Percentiles rank a stretch among this genome's conserved stretches.
phyloP scores from a whole-genome alignment of 805 yeast genomes.

The Saccharomycopsis sp. region DNA sequence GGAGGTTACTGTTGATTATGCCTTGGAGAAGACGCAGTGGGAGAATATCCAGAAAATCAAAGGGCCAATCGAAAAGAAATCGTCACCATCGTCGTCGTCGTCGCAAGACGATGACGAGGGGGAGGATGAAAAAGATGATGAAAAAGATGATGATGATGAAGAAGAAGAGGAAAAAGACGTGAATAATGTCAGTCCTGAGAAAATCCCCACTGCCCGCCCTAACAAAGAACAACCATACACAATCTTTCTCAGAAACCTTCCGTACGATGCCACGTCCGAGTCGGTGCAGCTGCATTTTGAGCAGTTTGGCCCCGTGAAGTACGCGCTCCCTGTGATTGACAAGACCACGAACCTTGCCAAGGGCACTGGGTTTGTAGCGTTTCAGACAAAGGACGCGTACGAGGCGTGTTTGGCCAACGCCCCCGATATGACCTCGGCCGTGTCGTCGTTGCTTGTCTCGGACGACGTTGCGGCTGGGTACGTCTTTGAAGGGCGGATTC shows the following conservation, averaged over 20 bases:
- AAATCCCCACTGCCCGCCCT: conserved; percentile 29
- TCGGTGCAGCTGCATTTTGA: conserved; percentile 66
- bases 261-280: conserved; percentile 87
- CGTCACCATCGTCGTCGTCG: no score
- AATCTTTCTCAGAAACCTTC: conserved; percentile 83
- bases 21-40: conserved; percentile 85
- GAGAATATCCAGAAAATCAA: conserved; percentile 34
- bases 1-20: conserved; percentile 89
- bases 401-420: conserved; percentile 66
- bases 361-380: conserved; percentile 95
- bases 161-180: conserved; percentile 29
- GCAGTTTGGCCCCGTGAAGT: conserved; percentile 79
- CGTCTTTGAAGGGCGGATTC: conserved; percentile 85
- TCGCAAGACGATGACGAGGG: conserved; percentile 33
- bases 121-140: conserved; percentile 29
- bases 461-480: conserved; percentile 88
- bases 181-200: conserved; percentile 30
- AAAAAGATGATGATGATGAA: conserved; percentile 29
- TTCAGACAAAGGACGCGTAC: conserved; percentile 51
- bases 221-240: conserved; percentile 66
- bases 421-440: conserved; percentile 49
- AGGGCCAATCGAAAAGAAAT: no score
- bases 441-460: conserved; percentile 64
- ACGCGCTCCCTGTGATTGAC: conserved; percentile 90
- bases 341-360: conserved; percentile 75